A percentile compares a stretch with the other conserved stretches of the same genome.
These are phyloP conservation scores for Lentithecium fluviatile DNA, from an alignment of 495 filamentous ascomycete species.

Conservation along the genomic window DNA sequence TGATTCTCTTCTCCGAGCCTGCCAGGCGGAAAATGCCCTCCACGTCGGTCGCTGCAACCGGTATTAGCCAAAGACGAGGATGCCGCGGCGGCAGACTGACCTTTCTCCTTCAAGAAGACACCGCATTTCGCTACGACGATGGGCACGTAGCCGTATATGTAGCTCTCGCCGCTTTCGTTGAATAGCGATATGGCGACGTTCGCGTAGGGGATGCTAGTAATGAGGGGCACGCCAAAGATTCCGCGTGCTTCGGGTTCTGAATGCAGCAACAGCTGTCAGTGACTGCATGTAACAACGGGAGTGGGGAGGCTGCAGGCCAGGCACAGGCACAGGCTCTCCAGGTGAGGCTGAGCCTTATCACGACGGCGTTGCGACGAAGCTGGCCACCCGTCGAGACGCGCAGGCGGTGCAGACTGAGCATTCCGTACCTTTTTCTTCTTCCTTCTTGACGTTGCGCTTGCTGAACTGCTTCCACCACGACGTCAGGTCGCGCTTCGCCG, in stretches of 20 bases:
- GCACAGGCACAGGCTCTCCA: not conserved
- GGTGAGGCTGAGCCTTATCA: conserved; percentile 18
- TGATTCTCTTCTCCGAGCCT: conserved; percentile 97
- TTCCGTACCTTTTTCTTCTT: conserved; percentile 68
- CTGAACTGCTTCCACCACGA: conserved; percentile 89
- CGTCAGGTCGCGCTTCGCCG: conserved; percentile 75
- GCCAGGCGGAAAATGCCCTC: conserved; percentile 97
- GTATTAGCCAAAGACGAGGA: not conserved
- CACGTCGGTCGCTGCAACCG: conserved; percentile 75
- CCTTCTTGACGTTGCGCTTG: conserved; percentile 66
- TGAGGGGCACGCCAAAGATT: conserved; percentile 94
- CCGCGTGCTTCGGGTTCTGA: conserved; percentile 46
- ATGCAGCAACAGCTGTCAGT: conserved; percentile 9
- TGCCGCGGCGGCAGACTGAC: conserved; percentile 50
- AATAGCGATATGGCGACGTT: conserved; percentile 97
- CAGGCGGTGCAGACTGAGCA: conserved; percentile 1
- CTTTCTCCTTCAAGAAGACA: conserved; percentile 97
- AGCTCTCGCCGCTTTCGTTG: conserved; percentile 85
- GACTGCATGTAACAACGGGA: conserved; percentile 7
- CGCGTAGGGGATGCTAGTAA: conserved; percentile 93
- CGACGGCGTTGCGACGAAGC: conserved; percentile 1
- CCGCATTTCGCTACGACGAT: conserved; percentile 99
- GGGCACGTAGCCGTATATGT: conserved; percentile 97
- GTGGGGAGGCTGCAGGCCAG: conserved; percentile 5
- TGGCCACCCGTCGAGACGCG: not conserved